Evolutionary conservation across 495 filamentous ascomycete genomes (phyloP), one percentile per base, ranked within the genome.

Genomic region (Neurospora sp.): DNA sequence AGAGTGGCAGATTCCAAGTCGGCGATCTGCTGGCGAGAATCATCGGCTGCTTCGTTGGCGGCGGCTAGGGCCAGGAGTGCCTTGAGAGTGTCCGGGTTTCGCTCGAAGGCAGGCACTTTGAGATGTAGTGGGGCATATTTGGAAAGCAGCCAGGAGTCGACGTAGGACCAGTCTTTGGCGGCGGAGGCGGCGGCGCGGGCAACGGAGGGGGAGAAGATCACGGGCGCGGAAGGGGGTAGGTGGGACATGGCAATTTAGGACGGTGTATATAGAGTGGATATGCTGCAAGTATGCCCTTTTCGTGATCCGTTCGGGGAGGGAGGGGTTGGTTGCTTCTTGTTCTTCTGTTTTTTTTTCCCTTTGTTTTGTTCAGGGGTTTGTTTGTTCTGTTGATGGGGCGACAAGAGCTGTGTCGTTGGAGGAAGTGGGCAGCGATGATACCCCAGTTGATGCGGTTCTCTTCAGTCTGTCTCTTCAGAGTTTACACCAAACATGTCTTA

Each of bases 91-190:
- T 94, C 92, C 65, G 89, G 86, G 78, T 95, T 97, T 76, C 93
- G 90, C 81, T 98, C 94, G 80, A 97, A 96, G 6, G 84, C 76
- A 2, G 91, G 89, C 53, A 65, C 53, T 65, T 65, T 65, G 53
- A 65, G 22, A 31, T 65, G 53, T 31, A 65, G 53, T 9, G 85
- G 81, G 12, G 76, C 42, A 77, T 91, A 94, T 74, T 92, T 90
- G 68, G 86, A 84, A 38, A 81, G 78, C 4, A 98, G 88, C 93
- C 94, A 98, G 81, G 84, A 82, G 83, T 96, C 92, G 76, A 97
- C 85, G 77, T 91, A 93, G 71, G 90, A 88, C 94, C 94, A 98
- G 84, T 97, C 94, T 78, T 93, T 92, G 68, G 92, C 91, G 12
- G 82, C 88, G 75, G 78, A 87, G 77, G 83, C 86, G 77, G 88